Percentiles rank a stretch among this genome's conserved stretches.
These are phyloP conservation scores for Kwoniella sp. DNA, from an alignment of 768 basidiomycete species.

Conservation along the genomic window DNA sequence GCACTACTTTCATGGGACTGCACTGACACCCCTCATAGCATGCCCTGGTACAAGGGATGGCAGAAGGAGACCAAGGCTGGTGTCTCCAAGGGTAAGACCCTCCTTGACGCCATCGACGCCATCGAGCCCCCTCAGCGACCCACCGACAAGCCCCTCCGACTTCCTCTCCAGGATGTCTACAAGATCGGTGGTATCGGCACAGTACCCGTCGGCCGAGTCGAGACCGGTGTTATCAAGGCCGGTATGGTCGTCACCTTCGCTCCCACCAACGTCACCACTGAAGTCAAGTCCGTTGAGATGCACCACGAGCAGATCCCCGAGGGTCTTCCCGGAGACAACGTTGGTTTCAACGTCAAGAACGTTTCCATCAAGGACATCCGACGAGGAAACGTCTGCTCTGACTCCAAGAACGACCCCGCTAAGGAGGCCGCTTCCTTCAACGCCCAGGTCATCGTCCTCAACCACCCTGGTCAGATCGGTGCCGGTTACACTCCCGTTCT, in stretches of 20 bases:
- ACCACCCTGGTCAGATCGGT: conserved; percentile 99
- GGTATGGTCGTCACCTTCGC: conserved; percentile 74
- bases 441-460: conserved; percentile 99
- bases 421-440: conserved; percentile 66
- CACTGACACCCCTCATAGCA: conserved; percentile 61
- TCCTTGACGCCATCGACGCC: conserved; percentile 98
- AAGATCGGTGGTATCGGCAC: conserved; percentile 99
- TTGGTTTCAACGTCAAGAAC: conserved; percentile 99
- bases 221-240: conserved; percentile 87
- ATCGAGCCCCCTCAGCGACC: conserved; percentile 97
- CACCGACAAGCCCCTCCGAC: conserved; percentile 99
- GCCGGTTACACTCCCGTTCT: conserved; percentile 75
- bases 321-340: conserved; percentile 97
- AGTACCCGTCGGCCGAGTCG: conserved; percentile 99
- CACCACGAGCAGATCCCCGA: conserved; percentile 73
- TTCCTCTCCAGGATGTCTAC: conserved; percentile 99
- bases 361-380: conserved; percentile 99
- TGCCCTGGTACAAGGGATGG: conserved; percentile 99
- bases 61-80: conserved; percentile 92
- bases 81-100: conserved; percentile 95
- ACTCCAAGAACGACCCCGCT: conserved; percentile 99
- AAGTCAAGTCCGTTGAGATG: conserved; percentile 99
- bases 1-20: background rate
- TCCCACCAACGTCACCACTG: conserved; percentile 96
- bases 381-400: conserved; percentile 98